Percentiles rank a stretch among this genome's conserved stretches.
Evolutionary conservation across 805 yeast species (phyloP).

Genomic region (Lipomyces starkeyi): DNA sequence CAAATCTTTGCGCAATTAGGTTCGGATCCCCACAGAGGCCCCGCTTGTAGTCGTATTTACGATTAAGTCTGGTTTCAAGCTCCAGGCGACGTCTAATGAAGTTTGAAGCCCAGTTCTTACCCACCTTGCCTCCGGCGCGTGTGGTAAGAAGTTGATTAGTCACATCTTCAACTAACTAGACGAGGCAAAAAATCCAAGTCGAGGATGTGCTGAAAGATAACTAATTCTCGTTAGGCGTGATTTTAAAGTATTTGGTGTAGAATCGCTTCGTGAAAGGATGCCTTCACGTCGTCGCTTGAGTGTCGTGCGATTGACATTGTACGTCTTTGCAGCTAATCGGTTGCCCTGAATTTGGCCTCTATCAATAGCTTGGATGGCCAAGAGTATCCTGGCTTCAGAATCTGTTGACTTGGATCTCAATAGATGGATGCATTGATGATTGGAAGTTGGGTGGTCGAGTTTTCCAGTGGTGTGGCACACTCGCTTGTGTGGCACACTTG

Average conservation of each 20-base stretch:
- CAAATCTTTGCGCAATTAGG: not conserved
- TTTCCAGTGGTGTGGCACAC: too few species aligned
- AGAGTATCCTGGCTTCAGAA: not conserved
- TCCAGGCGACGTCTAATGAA: not conserved
- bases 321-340: constrained; percentile 5
- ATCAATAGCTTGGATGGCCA: not conserved
- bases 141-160: constrained; percentile 1
- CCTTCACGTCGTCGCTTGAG: too few species aligned
- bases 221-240: not conserved
- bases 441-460: constrained; percentile 1
- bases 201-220: constrained; percentile 10
- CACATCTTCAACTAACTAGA: constrained; percentile 11
- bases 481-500: too few species aligned
- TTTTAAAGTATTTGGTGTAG: not conserved
- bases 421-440: constrained; percentile 4
- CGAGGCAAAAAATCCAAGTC: constrained; percentile 17
- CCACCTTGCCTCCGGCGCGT: not conserved
- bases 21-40: too few species aligned
- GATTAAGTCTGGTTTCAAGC: not conserved
- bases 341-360: not conserved
- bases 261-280: constrained; percentile 2
- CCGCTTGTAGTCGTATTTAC: too few species aligned
- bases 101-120: constrained; percentile 9
- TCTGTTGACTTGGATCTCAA: constrained; percentile 1
- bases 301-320: not conserved